Percentiles rank a stretch among this genome's conserved stretches.
Evolutionary conservation across 1,284 basidiomycete genomes (phyloP).

Genomic region (Phellopilus nigrolimitatus): DNA sequence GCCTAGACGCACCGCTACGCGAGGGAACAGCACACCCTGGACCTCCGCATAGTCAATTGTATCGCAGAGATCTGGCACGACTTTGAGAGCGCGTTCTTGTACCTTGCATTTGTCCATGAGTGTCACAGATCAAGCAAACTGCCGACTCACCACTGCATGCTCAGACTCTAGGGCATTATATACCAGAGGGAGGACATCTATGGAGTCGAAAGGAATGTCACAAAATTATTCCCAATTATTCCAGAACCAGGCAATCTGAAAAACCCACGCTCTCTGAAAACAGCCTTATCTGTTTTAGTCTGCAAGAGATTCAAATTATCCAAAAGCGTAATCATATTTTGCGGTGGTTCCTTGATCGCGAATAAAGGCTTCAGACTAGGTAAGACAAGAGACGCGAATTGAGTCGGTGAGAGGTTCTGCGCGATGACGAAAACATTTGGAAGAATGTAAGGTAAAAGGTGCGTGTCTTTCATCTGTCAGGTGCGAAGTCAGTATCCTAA

Average conservation of each 20-base stretch:
- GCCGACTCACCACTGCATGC: constrained; percentile 59
- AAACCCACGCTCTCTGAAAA: constrained; percentile 83
- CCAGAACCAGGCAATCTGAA: constrained; percentile 9
- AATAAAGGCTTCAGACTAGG: constrained; percentile 92
- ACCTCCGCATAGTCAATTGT: constrained; percentile 92
- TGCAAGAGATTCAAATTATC: constrained; percentile 89
- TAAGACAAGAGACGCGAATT: constrained; percentile 81
- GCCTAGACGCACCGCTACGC: constrained; percentile 67
- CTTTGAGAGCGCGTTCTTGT: constrained; percentile 86
- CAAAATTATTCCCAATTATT: neutral
- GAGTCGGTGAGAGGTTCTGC: constrained; percentile 67
- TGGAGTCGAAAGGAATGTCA: neutral
- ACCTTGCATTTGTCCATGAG: constrained; percentile 45
- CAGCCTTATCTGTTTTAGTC: constrained; percentile 80
- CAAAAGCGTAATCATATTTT: constrained; percentile 90
- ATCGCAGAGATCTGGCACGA: constrained; percentile 86
- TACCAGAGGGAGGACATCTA: constrained; percentile 90
- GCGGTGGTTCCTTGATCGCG: constrained; percentile 88
- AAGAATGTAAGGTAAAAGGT: constrained; percentile 92
- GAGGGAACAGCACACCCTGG: constrained; percentile 79
- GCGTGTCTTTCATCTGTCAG: constrained; percentile 84
- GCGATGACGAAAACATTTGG: constrained; percentile 96
- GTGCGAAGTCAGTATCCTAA: neutral
- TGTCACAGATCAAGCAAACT: neutral
- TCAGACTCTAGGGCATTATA: constrained; percentile 96